Evolutionary conservation across 2,329 filamentous ascomycete genomes (phyloP).

Genomic region (Exophiala viscosa): DNA sequence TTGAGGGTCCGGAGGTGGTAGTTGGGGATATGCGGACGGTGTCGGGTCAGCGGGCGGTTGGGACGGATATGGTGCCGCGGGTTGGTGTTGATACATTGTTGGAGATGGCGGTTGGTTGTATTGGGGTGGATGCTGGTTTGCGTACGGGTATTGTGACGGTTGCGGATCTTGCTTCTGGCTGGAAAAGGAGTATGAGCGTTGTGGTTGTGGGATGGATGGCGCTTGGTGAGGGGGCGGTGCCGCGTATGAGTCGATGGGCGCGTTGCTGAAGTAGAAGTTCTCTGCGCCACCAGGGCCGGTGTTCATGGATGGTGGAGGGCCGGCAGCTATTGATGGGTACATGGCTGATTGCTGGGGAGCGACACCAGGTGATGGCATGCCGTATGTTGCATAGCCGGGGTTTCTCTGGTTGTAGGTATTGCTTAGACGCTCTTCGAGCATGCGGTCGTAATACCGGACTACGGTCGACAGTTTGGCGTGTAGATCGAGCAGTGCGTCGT

Average conservation of each 20-base stretch:
- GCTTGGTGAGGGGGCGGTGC: constrained; percentile 44
- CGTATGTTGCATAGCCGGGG: constrained; percentile 53
- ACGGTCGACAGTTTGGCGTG: constrained; percentile 95
- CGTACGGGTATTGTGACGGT: constrained; percentile 18
- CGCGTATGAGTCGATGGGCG: constrained; percentile 47
- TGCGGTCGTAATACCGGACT: constrained; percentile 94
- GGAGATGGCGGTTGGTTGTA: constrained; percentile 24
- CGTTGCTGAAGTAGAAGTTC: constrained; percentile 74
- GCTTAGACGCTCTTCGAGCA: constrained; percentile 92
- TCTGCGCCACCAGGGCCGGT: constrained; percentile 59
- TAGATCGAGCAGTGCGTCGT: constrained; percentile 88
- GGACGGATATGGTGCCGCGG: constrained; percentile 13
- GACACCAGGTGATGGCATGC: constrained; percentile 43
- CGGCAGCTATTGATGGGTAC: constrained; percentile 67
- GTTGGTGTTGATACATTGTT: constrained; percentile 22
- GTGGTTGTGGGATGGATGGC: constrained; percentile 45
- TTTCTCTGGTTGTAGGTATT: constrained; percentile 74
- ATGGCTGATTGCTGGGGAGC: constrained; percentile 52
- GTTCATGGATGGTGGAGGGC: constrained; percentile 38
- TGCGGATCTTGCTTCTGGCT: constrained; percentile 22
- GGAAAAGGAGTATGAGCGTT: constrained; percentile 26
- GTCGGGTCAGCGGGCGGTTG: constrained; percentile 9
- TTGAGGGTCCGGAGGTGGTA: constrained; percentile 22
- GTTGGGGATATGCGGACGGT: constrained; percentile 23
- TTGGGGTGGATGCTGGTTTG: constrained; percentile 13